These are phyloP conservation scores for Cronartium quercuum DNA, from an alignment of 1,284 basidiomycete species.

Conservation along the genomic window DNA sequence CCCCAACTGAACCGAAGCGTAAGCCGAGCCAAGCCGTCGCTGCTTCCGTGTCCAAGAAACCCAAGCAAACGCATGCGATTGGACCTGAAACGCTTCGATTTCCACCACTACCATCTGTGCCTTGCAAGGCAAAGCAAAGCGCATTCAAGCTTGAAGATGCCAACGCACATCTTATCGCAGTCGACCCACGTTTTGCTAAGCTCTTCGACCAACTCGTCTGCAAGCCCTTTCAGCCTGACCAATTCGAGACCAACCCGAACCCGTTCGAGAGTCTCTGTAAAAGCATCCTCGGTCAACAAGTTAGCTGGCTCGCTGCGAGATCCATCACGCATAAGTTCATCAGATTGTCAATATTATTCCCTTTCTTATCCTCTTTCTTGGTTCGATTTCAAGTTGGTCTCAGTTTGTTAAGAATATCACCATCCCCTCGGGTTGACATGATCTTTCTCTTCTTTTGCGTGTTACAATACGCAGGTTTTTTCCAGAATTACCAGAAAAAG, in stretches of 20 bases:
- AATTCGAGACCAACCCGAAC: constrained; percentile 54
- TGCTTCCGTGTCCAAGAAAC: not conserved
- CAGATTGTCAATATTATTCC: constrained; percentile 51
- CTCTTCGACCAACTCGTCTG: constrained; percentile 63
- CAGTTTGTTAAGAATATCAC: too few relatives aligned
- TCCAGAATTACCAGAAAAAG: constrained; percentile 39
- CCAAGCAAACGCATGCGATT: not conserved
- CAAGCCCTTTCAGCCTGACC: constrained; percentile 61
- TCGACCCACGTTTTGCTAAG: constrained; percentile 65
- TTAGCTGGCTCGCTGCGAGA: constrained; percentile 80
- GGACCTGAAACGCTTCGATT: not conserved
- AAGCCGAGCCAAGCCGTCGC: not conserved
- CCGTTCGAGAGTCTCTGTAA: constrained; percentile 54
- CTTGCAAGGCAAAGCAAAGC: not conserved
- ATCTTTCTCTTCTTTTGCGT: too few relatives aligned
- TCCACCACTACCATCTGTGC: not conserved
- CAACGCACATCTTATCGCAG: constrained; percentile 62
- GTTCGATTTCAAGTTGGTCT: not conserved
- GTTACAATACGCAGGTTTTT: constrained; percentile 45
- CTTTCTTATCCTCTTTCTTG: not conserved
- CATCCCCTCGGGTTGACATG: not conserved
- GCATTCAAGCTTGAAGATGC: constrained; percentile 68
- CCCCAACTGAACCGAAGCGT: too few relatives aligned
- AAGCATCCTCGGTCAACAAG: constrained; percentile 65
- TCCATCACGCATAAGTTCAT: constrained; percentile 78